Base-by-base conservation (phyloP, 768 basidiomycete species). In the Dentipellis fragilis region DNA sequence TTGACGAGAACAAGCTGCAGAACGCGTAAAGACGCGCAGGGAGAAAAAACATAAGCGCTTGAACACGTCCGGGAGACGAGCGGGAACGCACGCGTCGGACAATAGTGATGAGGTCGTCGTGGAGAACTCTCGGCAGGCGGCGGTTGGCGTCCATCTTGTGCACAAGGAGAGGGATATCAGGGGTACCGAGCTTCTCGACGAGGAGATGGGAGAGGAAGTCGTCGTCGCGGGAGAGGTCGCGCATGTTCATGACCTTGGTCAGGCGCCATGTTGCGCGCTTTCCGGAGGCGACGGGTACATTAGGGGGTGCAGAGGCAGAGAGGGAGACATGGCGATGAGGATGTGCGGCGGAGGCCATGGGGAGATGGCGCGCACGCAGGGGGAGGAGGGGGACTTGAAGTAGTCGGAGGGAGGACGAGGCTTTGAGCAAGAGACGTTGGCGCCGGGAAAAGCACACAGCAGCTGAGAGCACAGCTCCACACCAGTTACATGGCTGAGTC, bases 181-280 rank as follows among this genome's bases (percentile, higher is more conserved):
- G 86, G 3, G 89, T 89, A 46, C 90, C 89, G 36, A 93, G 80
- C 63, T 91, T 91, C 73, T 93, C 89, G 59, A 93, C 87, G 56
- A 93, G 81, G 39, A 93, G 78, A 72, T 92, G 87, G 65, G 85
- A 87, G 67, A 93, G 83, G 68, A 91, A 92, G 72, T 93, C 90
- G 69, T 93, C 90, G 72, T 93, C 90, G 69, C 81, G 84, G 65
- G 89, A 87, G 58, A 93, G 80, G 80, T 93, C 90, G 70, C 80
- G 80, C 78, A 89, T 86, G 73, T 89, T 88, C 89, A 92, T 92
- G 63, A 88, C 84, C 76, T 87, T 90, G 50, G 88, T 91, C 17
- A 84, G 84, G 45, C 85, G 82, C 89, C 89, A 91, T 51, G 29
- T 22, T 0, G 9, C 40, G 39, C 2, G 50, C 56, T 52, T 54